Percentiles rank a stretch among this genome's conserved stretches.
phyloP scores from a whole-genome alignment of 768 basidiomycete genomes.

The Mycena galericulata region DNA sequence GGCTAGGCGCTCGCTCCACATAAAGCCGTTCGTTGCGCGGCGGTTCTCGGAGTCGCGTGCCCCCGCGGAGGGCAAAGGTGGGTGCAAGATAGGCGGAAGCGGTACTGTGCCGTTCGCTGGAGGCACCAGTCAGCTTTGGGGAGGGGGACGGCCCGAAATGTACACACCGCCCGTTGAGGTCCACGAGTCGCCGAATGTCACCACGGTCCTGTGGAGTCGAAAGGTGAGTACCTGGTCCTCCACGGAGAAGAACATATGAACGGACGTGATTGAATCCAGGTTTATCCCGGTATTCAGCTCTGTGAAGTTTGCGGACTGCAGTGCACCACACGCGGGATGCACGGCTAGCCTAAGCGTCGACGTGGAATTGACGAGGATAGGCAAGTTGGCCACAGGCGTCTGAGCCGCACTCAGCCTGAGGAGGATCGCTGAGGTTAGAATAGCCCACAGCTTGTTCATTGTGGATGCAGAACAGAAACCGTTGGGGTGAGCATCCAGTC shows the following conservation, averaged over 20 bases:
- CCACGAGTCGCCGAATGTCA: slow-evolving; percentile 49
- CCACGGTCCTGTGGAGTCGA: slow-evolving; percentile 38
- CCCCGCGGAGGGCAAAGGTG: slow-evolving; percentile 48
- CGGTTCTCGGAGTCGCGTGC: slow-evolving; percentile 42
- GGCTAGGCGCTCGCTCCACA: slow-evolving; percentile 48
- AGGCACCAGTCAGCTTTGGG: not conserved
- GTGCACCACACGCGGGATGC: slow-evolving; percentile 41
- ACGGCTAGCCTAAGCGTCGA: slow-evolving; percentile 42
- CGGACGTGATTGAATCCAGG: slow-evolving; percentile 36
- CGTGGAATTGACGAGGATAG: slow-evolving; percentile 42
- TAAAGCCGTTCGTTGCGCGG: slow-evolving; percentile 47
- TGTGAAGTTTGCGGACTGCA: slow-evolving; percentile 39
- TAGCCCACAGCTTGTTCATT: not conserved
- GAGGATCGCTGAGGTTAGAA: not conserved
- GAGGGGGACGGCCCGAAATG: not conserved
- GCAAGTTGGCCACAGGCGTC: slow-evolving; percentile 29
- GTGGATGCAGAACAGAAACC: not conserved
- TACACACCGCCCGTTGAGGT: slow-evolving; percentile 43
- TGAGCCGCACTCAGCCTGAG: not conserved
- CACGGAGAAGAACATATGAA: not conserved
- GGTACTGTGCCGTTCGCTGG: slow-evolving; percentile 48
- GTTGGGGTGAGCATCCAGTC: not conserved
- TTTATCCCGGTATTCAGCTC: slow-evolving; percentile 46
- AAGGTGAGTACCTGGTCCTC: too few species aligned
- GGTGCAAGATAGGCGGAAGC: slow-evolving; percentile 46